Conservation (phyloP, 768 basidiomycete genomes). For the Suillus clintonianus region DNA sequence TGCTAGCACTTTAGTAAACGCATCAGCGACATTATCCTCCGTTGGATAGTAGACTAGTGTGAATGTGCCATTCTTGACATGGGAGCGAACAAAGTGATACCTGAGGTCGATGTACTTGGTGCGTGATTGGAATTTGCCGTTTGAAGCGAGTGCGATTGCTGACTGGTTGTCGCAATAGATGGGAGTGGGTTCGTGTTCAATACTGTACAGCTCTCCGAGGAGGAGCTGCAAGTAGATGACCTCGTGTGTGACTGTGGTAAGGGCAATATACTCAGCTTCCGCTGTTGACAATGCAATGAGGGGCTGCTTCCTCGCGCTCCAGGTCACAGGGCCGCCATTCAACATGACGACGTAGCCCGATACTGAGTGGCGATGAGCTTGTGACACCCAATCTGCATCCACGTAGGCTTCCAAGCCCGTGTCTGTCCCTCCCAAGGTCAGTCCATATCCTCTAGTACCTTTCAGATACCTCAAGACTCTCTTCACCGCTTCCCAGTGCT, state of each 20-base stretch:
- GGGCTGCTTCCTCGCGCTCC: constrained; percentile 20
- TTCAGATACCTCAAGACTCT: constrained; percentile 13
- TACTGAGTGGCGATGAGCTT: constrained; percentile 22
- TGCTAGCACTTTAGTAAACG: constrained; percentile 14
- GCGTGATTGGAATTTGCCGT: constrained; percentile 28
- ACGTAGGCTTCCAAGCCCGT: constrained; percentile 13
- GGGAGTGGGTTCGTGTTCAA: neutral
- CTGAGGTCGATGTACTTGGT: constrained; percentile 41
- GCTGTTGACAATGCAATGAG: constrained; percentile 25
- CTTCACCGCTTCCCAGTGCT: constrained; percentile 1
- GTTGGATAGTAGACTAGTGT: constrained; percentile 18
- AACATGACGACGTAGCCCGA: constrained; percentile 26
- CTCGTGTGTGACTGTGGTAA: too few relatives aligned
- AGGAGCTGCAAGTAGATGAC: too few relatives aligned
- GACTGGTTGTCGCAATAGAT: constrained; percentile 26
- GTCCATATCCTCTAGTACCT: neutral
- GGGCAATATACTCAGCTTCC: constrained; percentile 30
- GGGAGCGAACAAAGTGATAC: constrained; percentile 36
- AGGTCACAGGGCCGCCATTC: constrained; percentile 12
- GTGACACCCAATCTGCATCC: constrained; percentile 28
- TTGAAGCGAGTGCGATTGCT: constrained; percentile 30
- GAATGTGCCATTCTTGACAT: constrained; percentile 19
- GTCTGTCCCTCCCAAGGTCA: too few relatives aligned
- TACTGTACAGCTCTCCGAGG: too few relatives aligned
- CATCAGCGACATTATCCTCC: constrained; percentile 22